Conservation (phyloP, 805 yeast species). For the Metschnikowia noctiluminum region DNA sequence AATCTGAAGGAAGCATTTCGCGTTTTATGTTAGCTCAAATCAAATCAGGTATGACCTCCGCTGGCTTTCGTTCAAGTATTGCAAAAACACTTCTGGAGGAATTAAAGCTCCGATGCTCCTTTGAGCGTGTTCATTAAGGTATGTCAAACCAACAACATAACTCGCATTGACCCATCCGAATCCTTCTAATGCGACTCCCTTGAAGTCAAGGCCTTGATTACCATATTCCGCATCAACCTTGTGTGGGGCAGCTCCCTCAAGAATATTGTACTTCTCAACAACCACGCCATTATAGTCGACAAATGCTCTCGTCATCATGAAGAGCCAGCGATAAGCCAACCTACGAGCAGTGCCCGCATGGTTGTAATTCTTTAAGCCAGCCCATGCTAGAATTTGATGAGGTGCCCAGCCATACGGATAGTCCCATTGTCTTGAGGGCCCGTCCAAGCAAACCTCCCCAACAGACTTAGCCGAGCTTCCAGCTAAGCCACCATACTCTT, state of each 20-base stretch:
- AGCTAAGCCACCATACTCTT: slow-evolving; percentile 83
- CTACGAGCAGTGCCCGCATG: slow-evolving; percentile 62
- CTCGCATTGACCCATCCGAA: slow-evolving; percentile 98
- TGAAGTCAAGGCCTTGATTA: slow-evolving; percentile 89
- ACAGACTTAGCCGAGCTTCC: slow-evolving; percentile 76
- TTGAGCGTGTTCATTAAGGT: slow-evolving; percentile 60
- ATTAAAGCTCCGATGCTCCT: slow-evolving; percentile 79
- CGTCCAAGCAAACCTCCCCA: slow-evolving; percentile 61
- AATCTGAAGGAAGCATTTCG: no score
- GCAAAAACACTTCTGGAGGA: slow-evolving; percentile 63
- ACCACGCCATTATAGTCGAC: slow-evolving; percentile 93
- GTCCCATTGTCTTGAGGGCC: slow-evolving; percentile 97
- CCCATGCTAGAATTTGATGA: slow-evolving; percentile 93
- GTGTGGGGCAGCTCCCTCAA: slow-evolving; percentile 79
- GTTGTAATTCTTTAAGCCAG: slow-evolving; percentile 74
- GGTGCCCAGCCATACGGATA: slow-evolving; percentile 99
- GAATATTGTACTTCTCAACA: slow-evolving; percentile 92
- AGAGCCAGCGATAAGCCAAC: slow-evolving; percentile 84
- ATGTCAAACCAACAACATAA: slow-evolving; percentile 67
- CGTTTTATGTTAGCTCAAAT: background rate
- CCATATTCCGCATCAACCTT: slow-evolving; percentile 95
- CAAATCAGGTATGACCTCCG: slow-evolving; percentile 3
- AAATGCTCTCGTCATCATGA: slow-evolving; percentile 81
- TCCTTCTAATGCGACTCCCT: slow-evolving; percentile 93
- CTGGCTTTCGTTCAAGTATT: slow-evolving; percentile 29